phyloP scores from a whole-genome alignment of 352 stramenopile genomes.

The Pythium phragmiticola region DNA sequence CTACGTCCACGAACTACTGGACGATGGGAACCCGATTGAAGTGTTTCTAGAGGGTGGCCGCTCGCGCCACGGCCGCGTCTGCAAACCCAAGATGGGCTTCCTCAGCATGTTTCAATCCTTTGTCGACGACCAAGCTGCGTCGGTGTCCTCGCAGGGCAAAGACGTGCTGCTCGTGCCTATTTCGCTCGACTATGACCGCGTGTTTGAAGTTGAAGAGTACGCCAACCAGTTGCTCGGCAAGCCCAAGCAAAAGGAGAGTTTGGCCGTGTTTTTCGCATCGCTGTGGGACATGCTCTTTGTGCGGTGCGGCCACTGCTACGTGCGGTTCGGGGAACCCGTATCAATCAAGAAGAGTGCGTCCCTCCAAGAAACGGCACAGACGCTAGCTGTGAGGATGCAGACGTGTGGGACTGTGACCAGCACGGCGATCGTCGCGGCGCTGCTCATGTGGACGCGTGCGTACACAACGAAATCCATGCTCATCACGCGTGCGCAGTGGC shows the following conservation, averaged over 20 bases:
- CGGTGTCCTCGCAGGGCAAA: constrained; percentile 9
- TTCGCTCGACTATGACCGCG: constrained; percentile 88
- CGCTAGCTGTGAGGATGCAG: constrained; percentile 74
- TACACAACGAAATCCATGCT: constrained; percentile 68
- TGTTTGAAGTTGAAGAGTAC: constrained; percentile 87
- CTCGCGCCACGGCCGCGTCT: constrained; percentile 75
- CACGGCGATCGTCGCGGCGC: constrained; percentile 63
- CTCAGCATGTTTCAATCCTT: constrained; percentile 75
- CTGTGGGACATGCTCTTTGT: constrained; percentile 73
- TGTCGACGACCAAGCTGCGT: constrained; percentile 27
- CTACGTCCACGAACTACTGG: constrained; percentile 83
- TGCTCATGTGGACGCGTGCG: constrained; percentile 78
- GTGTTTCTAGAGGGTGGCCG: constrained; percentile 89
- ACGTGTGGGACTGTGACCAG: constrained; percentile 70
- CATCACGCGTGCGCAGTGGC: constrained; percentile 48
- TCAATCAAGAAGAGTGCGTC: constrained; percentile 47
- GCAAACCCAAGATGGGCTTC: constrained; percentile 70
- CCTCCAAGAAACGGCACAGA: constrained; percentile 45
- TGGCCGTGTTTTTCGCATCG: constrained; percentile 70
- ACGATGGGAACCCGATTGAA: constrained; percentile 81
- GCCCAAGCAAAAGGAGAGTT: constrained; percentile 81
- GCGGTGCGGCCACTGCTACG: constrained; percentile 79
- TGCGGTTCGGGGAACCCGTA: constrained; percentile 78
- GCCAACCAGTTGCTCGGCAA: constrained; percentile 85
- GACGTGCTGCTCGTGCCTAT: constrained; percentile 79